phyloP scores from a whole-genome alignment of 2,329 filamentous ascomycete genomes.

The Penicillium sp. region DNA sequence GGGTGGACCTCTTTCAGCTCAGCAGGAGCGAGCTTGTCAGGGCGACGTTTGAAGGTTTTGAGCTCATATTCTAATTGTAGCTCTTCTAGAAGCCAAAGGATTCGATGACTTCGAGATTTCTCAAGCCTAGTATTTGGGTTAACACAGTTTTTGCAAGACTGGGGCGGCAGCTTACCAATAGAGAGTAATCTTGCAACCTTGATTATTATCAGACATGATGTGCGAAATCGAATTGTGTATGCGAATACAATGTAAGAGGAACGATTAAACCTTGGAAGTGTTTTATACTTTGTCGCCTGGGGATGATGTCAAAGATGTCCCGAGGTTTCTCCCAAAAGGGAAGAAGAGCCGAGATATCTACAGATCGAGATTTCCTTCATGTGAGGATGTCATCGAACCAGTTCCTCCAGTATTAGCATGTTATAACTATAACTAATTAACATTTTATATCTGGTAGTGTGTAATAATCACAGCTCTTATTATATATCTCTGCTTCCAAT shows the following conservation, averaged over 20 bases:
- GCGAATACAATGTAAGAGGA: not conserved
- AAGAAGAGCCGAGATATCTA: not conserved
- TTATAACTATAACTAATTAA: too few species aligned
- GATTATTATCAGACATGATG: constrained; percentile 22
- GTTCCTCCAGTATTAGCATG: too few species aligned
- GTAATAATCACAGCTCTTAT: too few species aligned
- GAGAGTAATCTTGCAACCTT: constrained; percentile 57
- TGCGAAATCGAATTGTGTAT: not conserved
- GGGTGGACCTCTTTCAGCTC: constrained; percentile 77
- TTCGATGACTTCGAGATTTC: constrained; percentile 76
- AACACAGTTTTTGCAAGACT: not conserved
- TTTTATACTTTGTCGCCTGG: not conserved
- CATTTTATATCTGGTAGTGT: too few species aligned
- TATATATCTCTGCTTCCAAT: too few species aligned
- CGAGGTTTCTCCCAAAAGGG: constrained; percentile 5
- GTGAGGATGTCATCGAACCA: too few species aligned
- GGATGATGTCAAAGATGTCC: constrained; percentile 9
- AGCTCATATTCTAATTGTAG: constrained; percentile 76
- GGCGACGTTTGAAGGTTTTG: constrained; percentile 70
- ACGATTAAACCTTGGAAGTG: not conserved
- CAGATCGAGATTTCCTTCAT: not conserved
- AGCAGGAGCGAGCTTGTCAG: constrained; percentile 67
- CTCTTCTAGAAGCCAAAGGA: constrained; percentile 83
- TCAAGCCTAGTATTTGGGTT: constrained; percentile 63
- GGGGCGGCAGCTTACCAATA: constrained; percentile 54